Conservation (phyloP, 202 grass and related monocot genomes). For the Elaeis oleifera region DNA sequence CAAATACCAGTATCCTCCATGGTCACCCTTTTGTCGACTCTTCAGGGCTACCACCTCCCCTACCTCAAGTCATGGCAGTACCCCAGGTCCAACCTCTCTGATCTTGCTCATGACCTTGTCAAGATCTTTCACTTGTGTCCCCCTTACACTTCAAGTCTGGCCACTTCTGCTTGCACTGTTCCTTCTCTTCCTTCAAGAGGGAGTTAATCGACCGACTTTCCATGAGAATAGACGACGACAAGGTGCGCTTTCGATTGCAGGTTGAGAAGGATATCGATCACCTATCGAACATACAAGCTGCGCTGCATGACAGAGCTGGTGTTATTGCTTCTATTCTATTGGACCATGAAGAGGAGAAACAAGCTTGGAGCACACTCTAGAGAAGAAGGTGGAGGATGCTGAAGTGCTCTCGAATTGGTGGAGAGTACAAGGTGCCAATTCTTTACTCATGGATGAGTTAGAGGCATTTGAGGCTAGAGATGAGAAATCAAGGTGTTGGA, state of each 20-base stretch:
- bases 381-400: slow-evolving; percentile 9
- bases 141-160: neutral
- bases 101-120: slow-evolving; percentile 21
- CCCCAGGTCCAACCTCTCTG: slow-evolving; percentile 26
- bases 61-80: slow-evolving; percentile 22
- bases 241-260: neutral
- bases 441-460: neutral
- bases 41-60: neutral
- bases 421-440: neutral
- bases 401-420: slow-evolving; percentile 18
- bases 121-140: slow-evolving; percentile 8
- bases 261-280: neutral
- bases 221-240: neutral
- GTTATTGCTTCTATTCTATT: neutral
- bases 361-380: slow-evolving; percentile 14
- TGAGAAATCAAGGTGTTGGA: slow-evolving; percentile 1
- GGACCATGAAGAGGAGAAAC: slow-evolving; percentile 23
- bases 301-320: neutral
- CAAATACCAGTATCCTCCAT: neutral
- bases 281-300: neutral
- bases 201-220: neutral
- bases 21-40: slow-evolving; percentile 32
- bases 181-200: neutral
- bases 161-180: neutral
- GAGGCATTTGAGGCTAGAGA: neutral